A percentile compares a stretch with the other conserved stretches of the same genome.
Conservation (phyloP, 352 stramenopile species). For the Globisporangium mamillatum region DNA sequence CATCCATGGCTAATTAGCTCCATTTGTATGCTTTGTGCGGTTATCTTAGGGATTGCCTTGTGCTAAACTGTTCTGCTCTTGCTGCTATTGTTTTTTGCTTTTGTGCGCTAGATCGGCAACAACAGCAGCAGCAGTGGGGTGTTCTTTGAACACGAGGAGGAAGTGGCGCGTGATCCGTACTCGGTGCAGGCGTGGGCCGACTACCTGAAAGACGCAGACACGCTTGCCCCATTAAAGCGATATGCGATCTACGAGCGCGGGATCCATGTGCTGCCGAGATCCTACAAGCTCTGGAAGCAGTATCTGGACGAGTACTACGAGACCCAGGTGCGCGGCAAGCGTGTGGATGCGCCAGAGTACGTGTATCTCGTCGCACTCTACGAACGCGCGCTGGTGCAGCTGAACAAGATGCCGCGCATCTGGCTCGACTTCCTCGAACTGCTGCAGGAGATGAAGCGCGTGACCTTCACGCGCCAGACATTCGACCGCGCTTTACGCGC, state of each 20-base stretch:
- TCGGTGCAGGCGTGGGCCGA: conserved; percentile 78
- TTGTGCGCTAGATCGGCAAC: background rate
- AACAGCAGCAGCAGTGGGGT: background rate
- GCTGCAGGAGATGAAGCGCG: conserved; percentile 66
- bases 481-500: conserved; percentile 95
- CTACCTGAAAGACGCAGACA: conserved; percentile 42
- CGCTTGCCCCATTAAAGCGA: conserved; percentile 22
- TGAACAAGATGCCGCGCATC: conserved; percentile 96
- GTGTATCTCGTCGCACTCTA: conserved; percentile 52
- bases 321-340: conserved; percentile 53
- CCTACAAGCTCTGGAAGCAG: conserved; percentile 95
- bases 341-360: conserved; percentile 50
- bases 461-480: conserved; percentile 79
- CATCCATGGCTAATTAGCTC: background rate
- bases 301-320: conserved; percentile 79
- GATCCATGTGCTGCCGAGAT: conserved; percentile 80
- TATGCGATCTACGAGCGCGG: conserved; percentile 86
- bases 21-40: background rate
- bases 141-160: conserved; percentile 76
- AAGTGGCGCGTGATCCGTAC: conserved; percentile 80
- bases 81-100: background rate
- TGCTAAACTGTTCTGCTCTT: background rate
- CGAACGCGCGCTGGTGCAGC: conserved; percentile 89
- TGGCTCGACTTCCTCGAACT: conserved; percentile 92
- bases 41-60: background rate